Evolutionary conservation across 805 yeast genomes (phyloP), one percentile per base, ranked within the genome.

Genomic region (Cephaloascus fragrans): DNA sequence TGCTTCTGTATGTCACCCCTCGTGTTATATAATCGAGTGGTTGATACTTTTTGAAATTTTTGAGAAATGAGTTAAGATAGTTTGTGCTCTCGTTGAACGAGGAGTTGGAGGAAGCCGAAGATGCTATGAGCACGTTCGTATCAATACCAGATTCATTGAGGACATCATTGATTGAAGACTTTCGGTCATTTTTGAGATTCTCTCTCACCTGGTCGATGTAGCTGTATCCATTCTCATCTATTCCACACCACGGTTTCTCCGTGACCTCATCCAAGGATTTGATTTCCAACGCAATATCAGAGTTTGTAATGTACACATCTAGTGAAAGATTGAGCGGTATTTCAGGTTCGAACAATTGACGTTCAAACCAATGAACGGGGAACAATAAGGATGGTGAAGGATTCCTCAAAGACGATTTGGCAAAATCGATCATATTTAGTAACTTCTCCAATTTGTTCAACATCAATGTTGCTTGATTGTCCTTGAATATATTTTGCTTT

Each of bases 241-340:
- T 67, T 3, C 66, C 58, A 42, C 71, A 59, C 89, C 89, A 83
- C 1, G 89, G 89, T 41, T 61, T 64, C 43, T 71, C 76, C 0
- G 66, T 66, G 6, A 81, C 68, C 18, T 57, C 57, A 26, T 58
- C 62, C 29, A 81, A 50, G 38, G 69, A 68, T 49, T 75, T 73
- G 41, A 80, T 56, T 39, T 81, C 88, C 4, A 80, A 55, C 18
- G 80, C 66, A 3, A 81, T 52, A 48, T 83, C 88, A 17, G 80
- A 77, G 52, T 77, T 80, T 44, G 70, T 65, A 18, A 81, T 57
- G 39, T 72, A 73, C 19, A 80, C 47, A 48, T 83, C 90, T 33
- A 81, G 51, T 2, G 80, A 60, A 4, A 79, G 59, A 9, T 60
- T 55, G 2, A 59, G 51, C 12, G 77, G 73, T 36, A 77, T 48